A percentile compares a stretch with the other conserved stretches of the same genome.
Evolutionary conservation across 164 flowering plant genomes (phyloP).

Genomic region (Chimonanthus praecox): DNA sequence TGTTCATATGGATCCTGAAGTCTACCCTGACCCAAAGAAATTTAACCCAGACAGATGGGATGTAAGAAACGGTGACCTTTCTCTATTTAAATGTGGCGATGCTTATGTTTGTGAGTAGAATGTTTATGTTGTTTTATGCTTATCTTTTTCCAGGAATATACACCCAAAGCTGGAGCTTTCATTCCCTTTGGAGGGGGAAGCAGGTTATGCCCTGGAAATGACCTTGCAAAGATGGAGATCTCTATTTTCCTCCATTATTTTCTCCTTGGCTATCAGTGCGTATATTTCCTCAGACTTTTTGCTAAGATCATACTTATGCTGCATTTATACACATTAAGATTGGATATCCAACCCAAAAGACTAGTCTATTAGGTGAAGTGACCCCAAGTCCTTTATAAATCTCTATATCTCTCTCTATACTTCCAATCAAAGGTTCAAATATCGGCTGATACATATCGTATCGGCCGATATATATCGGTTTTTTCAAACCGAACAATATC

Average conservation of each 20-base stretch:
- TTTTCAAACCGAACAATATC: too few species aligned
- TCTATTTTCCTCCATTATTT: slow-evolving; percentile 76
- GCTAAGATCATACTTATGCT: background rate
- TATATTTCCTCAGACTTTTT: background rate
- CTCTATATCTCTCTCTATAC: background rate
- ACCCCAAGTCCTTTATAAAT: too few species aligned
- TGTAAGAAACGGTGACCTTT: slow-evolving; percentile 38
- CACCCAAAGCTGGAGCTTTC: slow-evolving; percentile 64
- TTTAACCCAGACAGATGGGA: slow-evolving; percentile 93
- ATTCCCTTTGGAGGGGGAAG: slow-evolving; percentile 84
- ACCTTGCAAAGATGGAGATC: slow-evolving; percentile 87
- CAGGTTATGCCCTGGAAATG: slow-evolving; percentile 90
- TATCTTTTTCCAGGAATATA: slow-evolving; percentile 25
- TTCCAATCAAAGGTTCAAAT: too few species aligned
- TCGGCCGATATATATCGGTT: too few species aligned
- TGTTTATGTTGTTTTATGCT: background rate
- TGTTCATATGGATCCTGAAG: slow-evolving; percentile 71
- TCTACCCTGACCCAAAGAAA: slow-evolving; percentile 51
- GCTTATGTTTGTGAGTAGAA: background rate
- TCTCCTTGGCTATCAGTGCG: slow-evolving; percentile 65
- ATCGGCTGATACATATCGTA: too few species aligned
- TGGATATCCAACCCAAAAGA: too few species aligned
- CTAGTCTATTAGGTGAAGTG: background rate
- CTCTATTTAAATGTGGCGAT: background rate
- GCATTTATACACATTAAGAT: background rate